Evolutionary conservation across 179 eudicot genomes (phyloP).

Genomic region (Spinacia oleracea): DNA sequence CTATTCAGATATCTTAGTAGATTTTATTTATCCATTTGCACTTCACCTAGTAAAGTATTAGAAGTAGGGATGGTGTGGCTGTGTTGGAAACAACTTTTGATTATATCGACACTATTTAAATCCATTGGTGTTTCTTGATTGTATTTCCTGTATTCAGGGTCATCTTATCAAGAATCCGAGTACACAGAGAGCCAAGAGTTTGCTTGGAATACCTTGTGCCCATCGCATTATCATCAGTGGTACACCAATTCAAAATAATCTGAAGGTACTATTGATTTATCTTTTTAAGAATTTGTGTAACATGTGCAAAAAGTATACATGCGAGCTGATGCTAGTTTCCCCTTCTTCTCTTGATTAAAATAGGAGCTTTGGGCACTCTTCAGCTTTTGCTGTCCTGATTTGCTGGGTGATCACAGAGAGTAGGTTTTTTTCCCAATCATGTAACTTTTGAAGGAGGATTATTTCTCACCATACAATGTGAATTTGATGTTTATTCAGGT

Average conservation of each 20-base stretch:
- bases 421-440: slow-evolving; percentile 28
- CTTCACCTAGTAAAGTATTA: not conserved
- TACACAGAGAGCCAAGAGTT: slow-evolving; percentile 97
- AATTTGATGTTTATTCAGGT: slow-evolving; percentile 46
- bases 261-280: slow-evolving; percentile 58
- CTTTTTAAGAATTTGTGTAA: not conserved
- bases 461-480: slow-evolving; percentile 10
- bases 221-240: slow-evolving; percentile 95
- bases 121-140: not conserved
- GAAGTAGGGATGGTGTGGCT: not conserved
- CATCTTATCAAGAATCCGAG: slow-evolving; percentile 97
- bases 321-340: not conserved
- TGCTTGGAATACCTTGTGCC: slow-evolving; percentile 83
- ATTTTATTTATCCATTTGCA: too few species aligned
- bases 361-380: slow-evolving; percentile 99
- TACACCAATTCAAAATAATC: slow-evolving; percentile 93
- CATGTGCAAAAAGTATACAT: slow-evolving; percentile 1
- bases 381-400: slow-evolving; percentile 87
- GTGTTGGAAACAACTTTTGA: not conserved
- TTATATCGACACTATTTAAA: not conserved
- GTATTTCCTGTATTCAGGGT: slow-evolving; percentile 50
- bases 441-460: slow-evolving; percentile 4
- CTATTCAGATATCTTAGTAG: not conserved
- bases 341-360: slow-evolving; percentile 19
- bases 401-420: slow-evolving; percentile 89